Percentiles rank a stretch among this genome's conserved stretches.
phyloP scores from a whole-genome alignment of 108 stramenopile species.

The Cyclotella atomus region DNA sequence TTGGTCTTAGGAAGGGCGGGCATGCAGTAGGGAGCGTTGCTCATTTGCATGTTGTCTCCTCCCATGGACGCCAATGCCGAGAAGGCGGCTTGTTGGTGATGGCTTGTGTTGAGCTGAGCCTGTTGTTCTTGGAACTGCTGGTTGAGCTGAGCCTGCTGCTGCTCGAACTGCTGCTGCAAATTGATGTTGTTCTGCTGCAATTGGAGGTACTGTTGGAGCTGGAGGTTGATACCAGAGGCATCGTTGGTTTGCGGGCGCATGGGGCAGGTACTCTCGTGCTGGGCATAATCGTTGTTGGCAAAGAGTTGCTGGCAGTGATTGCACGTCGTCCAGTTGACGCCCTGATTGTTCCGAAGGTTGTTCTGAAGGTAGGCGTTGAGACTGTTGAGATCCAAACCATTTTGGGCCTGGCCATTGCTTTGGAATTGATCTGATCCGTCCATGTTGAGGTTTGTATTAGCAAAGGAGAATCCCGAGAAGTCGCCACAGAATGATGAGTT shows the following conservation, averaged over 20 bases:
- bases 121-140: slow-evolving; percentile 43
- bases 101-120: slow-evolving; percentile 14
- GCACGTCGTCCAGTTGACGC: slow-evolving; percentile 8
- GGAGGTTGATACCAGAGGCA: slow-evolving; percentile 1
- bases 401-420: not conserved
- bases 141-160: slow-evolving; percentile 24
- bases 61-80: not conserved
- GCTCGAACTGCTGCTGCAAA: slow-evolving; percentile 22
- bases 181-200: slow-evolving; percentile 20
- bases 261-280: slow-evolving; percentile 19
- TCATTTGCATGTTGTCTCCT: slow-evolving; percentile 1
- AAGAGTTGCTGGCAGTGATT: slow-evolving; percentile 25
- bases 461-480: slow-evolving; percentile 11
- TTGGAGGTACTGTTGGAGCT: slow-evolving; percentile 29
- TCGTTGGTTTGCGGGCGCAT: slow-evolving; percentile 1
- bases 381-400: not conserved
- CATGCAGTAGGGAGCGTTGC: slow-evolving; percentile 18
- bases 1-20: not conserved
- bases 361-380: not conserved
- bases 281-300: not conserved
- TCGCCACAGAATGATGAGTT: not conserved
- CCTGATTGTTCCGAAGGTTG: not conserved
- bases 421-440: not conserved
- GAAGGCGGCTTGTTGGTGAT: slow-evolving; percentile 23
- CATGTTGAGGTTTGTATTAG: not conserved